phyloP scores from a whole-genome alignment of 2,329 filamentous ascomycete genomes.

The Colletotrichum musicola region DNA sequence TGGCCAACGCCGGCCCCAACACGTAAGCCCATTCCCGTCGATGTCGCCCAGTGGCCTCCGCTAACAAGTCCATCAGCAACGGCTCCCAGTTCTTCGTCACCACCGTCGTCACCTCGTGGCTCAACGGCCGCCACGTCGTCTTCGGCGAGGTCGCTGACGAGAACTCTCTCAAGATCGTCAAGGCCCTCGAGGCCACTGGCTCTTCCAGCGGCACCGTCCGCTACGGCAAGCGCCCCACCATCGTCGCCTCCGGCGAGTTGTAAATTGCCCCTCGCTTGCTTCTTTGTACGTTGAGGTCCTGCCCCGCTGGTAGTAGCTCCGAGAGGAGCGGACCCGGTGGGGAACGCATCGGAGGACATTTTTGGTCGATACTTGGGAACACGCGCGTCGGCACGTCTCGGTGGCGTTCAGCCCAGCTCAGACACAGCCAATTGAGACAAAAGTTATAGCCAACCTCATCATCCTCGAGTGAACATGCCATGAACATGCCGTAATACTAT shows the following conservation, averaged over 20 bases:
- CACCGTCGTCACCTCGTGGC: constrained; percentile 89
- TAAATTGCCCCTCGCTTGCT: constrained; percentile 49
- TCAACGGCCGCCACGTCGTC: constrained; percentile 86
- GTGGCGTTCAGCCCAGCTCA: constrained; percentile 13
- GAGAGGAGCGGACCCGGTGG: constrained; percentile 14
- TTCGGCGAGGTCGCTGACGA: constrained; percentile 79
- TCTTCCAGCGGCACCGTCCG: constrained; percentile 66
- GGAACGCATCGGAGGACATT: constrained; percentile 10
- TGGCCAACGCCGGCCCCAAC: constrained; percentile 96
- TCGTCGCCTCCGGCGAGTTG: constrained; percentile 64
- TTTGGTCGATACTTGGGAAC: constrained; percentile 31
- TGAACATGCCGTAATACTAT: no score
- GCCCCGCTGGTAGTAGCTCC: constrained; percentile 19
- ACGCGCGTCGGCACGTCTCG: constrained; percentile 23
- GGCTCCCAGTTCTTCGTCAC: constrained; percentile 99
- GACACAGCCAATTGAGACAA: constrained; percentile 36
- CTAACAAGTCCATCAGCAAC: constrained; percentile 74
- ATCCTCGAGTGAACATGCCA: no score
- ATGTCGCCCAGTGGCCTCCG: neutral
- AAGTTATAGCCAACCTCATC: constrained; percentile 19
- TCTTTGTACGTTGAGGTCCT: constrained; percentile 41
- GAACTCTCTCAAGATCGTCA: constrained; percentile 65
- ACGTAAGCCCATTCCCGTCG: constrained; percentile 67
- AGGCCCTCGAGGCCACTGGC: constrained; percentile 72
- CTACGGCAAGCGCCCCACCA: constrained; percentile 70